Conservation (phyloP, 495 filamentous ascomycete species). For the Margaritispora aquatica region DNA sequence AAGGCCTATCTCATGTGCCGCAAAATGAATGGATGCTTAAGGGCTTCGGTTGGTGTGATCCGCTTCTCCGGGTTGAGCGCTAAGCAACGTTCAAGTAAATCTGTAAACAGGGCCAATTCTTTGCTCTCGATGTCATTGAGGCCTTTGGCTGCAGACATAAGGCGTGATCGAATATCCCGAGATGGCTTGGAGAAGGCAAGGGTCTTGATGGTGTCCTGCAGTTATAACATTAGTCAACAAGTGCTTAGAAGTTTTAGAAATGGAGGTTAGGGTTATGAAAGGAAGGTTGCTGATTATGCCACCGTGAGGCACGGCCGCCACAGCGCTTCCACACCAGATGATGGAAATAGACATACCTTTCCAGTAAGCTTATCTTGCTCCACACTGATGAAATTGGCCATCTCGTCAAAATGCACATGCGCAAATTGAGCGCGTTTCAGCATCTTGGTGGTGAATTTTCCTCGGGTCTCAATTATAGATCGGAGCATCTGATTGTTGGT, state of each 20-base stretch:
- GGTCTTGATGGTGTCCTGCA: constrained; percentile 55
- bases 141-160: constrained; percentile 65
- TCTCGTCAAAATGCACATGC: constrained; percentile 76
- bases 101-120: constrained; percentile 74
- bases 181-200: constrained; percentile 73
- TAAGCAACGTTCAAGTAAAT: constrained; percentile 81
- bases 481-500: constrained; percentile 98
- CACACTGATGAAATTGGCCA: constrained; percentile 77
- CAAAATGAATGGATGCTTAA: constrained; percentile 78
- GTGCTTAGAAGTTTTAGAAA: constrained; percentile 1
- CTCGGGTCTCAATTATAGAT: constrained; percentile 92
- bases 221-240: not conserved
- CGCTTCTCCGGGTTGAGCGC: constrained; percentile 90
- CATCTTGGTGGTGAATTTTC: constrained; percentile 83
- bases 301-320: constrained; percentile 17
- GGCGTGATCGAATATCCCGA: constrained; percentile 70
- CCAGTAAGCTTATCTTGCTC: constrained; percentile 83
- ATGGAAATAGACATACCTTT: constrained; percentile 46
- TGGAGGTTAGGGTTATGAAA: not conserved
- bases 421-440: constrained; percentile 72
- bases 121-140: constrained; percentile 70
- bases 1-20: not conserved
- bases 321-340: constrained; percentile 13
- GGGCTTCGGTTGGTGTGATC: constrained; percentile 75
- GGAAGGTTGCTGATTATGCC: not conserved